Percentiles rank a stretch among this genome's conserved stretches.
These are phyloP conservation scores for Ganoderma boninense DNA, from an alignment of 1,284 basidiomycete species.

Conservation along the genomic window DNA sequence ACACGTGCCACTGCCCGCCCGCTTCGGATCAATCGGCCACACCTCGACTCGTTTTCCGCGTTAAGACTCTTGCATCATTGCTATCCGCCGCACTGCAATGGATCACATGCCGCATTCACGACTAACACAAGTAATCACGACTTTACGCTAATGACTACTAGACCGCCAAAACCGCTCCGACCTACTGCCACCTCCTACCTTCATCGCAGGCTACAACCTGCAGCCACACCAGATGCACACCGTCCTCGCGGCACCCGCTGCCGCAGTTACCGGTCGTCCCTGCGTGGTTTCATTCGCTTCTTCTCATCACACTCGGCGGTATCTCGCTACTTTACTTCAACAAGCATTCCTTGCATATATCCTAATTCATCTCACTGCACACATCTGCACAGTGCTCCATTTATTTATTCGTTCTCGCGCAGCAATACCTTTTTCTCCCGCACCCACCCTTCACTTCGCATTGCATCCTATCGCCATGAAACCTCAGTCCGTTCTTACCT, in stretches of 20 bases:
- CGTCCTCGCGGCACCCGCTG: not conserved
- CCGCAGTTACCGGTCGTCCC: not conserved
- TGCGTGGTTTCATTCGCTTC: not conserved
- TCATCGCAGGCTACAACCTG: not conserved
- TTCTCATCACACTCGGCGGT: slow-evolving; percentile 1
- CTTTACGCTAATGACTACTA: slow-evolving; percentile 28
- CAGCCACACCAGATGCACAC: not conserved
- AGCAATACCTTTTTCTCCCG: slow-evolving; percentile 2
- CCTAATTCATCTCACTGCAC: slow-evolving; percentile 26
- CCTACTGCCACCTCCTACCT: not conserved
- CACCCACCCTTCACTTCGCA: slow-evolving; percentile 3
- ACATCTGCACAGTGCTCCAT: slow-evolving; percentile 24
- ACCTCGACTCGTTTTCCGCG: slow-evolving; percentile 14
- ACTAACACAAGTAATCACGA: slow-evolving; percentile 24
- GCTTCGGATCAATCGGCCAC: not conserved
- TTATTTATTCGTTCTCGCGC: slow-evolving; percentile 23
- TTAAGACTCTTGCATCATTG: slow-evolving; percentile 25
- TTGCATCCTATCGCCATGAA: not conserved
- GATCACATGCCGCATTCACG: slow-evolving; percentile 17
- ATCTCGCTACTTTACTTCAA: slow-evolving; percentile 19
- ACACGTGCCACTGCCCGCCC: not conserved
- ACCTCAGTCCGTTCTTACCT: not conserved
- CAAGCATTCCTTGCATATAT: slow-evolving; percentile 32
- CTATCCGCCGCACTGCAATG: slow-evolving; percentile 13
- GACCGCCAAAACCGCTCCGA: slow-evolving; percentile 14